Conservation (phyloP, 345 rosid genomes). For the Geranium rotundifolium region DNA sequence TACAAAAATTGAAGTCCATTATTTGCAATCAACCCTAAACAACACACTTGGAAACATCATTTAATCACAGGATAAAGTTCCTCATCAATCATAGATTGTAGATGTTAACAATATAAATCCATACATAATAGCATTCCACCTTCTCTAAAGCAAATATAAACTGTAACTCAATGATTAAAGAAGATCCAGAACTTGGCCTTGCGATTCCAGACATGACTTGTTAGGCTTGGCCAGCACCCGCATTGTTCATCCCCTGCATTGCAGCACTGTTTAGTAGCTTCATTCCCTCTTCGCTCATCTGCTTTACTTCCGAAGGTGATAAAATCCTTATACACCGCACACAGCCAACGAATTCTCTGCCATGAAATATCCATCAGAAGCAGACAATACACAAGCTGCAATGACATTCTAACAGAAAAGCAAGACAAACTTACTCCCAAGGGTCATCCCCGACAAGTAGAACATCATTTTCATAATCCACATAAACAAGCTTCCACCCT, state of each 20-base stretch:
- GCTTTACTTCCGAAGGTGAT: slow-evolving; percentile 92
- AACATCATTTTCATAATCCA: slow-evolving; percentile 91
- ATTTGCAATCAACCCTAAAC: no score
- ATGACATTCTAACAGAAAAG: no score
- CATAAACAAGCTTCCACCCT: slow-evolving; percentile 91
- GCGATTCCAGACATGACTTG: no score
- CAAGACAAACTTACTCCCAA: slow-evolving; percentile 69
- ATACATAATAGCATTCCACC: no score
- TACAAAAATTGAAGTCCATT: no score
- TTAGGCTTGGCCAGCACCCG: neutral
- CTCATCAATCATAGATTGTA: no score
- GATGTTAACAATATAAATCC: neutral
- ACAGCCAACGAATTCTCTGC: slow-evolving; percentile 89
- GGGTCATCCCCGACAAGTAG: slow-evolving; percentile 98
- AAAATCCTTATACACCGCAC: slow-evolving; percentile 96
- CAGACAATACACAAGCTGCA: no score
- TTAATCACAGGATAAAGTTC: no score
- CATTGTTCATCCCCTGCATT: slow-evolving; percentile 3
- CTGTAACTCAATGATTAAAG: neutral
- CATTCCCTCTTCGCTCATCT: slow-evolving; percentile 99
- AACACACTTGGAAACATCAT: no score
- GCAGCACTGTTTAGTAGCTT: slow-evolving; percentile 70
- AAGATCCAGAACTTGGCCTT: neutral
- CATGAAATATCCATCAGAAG: neutral
- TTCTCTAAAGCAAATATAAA: no score